These are phyloP conservation scores for Colletotrichum paranaense DNA, from an alignment of 2,329 filamentous ascomycete genomes.

Conservation along the genomic window DNA sequence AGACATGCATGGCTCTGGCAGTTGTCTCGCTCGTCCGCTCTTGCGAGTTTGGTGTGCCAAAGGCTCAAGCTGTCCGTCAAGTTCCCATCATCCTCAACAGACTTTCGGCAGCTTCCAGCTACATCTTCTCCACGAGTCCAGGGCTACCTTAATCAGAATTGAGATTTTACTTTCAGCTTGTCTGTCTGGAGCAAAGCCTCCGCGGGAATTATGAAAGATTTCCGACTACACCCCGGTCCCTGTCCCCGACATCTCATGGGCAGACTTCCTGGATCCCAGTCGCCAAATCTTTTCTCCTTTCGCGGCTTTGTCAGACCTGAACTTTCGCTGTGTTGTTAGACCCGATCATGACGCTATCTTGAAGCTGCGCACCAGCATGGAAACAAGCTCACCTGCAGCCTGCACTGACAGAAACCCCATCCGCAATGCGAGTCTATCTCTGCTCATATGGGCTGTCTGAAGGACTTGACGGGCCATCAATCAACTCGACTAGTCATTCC, in stretches of 20 bases:
- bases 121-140: background rate
- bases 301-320: background rate
- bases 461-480: background rate
- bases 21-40: conserved; percentile 2
- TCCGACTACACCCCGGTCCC: conserved; percentile 13
- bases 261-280: background rate
- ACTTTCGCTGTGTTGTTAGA: background rate
- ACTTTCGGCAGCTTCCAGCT: conserved; percentile 31
- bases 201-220: conserved; percentile 3
- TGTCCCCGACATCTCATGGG: conserved; percentile 9
- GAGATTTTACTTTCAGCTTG: background rate
- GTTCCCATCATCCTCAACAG: conserved; percentile 13
- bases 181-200: conserved; percentile 26
- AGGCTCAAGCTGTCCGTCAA: background rate
- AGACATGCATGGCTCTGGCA: background rate
- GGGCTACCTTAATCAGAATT: background rate
- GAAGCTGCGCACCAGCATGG: background rate
- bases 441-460: background rate
- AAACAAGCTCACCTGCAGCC: conserved; percentile 18
- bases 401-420: background rate
- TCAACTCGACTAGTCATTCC: background rate
- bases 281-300: background rate
- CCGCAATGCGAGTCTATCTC: background rate
- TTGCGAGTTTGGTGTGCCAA: background rate
- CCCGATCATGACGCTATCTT: conserved; percentile 3